Evolutionary conservation across 2,329 filamentous ascomycete genomes (phyloP).

Genomic region (Emergomyces pasteurianus): DNA sequence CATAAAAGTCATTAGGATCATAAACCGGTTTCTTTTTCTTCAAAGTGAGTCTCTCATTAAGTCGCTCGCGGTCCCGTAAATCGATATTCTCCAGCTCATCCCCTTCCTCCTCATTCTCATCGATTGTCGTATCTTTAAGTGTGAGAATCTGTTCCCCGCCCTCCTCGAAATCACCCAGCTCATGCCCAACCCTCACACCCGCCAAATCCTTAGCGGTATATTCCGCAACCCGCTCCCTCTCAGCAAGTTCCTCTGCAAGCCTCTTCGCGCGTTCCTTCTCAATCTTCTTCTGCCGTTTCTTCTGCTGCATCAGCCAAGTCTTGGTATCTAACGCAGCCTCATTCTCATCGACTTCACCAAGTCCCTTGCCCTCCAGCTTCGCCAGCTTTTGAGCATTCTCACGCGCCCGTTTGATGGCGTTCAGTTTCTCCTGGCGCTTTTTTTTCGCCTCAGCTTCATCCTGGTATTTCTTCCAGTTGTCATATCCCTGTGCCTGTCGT

Average conservation of each 20-base stretch:
- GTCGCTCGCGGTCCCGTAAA: slow-evolving; percentile 30
- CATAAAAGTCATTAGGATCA: slow-evolving; percentile 61
- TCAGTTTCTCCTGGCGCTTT: slow-evolving; percentile 67
- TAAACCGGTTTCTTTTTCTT: slow-evolving; percentile 89
- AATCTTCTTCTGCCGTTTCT: slow-evolving; percentile 89
- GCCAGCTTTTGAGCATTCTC: slow-evolving; percentile 68
- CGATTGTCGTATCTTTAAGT: slow-evolving; percentile 82
- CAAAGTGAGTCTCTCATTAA: slow-evolving; percentile 58
- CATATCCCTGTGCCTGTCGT: slow-evolving; percentile 31
- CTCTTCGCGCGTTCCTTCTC: slow-evolving; percentile 57
- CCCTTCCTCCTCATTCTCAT: slow-evolving; percentile 71
- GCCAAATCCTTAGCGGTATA: slow-evolving; percentile 80
- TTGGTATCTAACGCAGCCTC: slow-evolving; percentile 61
- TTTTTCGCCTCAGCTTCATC: slow-evolving; percentile 62
- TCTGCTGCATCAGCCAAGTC: slow-evolving; percentile 76
- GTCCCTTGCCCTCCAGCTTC: slow-evolving; percentile 66
- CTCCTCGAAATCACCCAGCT: slow-evolving; percentile 66
- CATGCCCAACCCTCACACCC: slow-evolving; percentile 85
- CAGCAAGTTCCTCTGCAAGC: slow-evolving; percentile 64
- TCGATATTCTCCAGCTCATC: slow-evolving; percentile 58
- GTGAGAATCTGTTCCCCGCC: slow-evolving; percentile 78
- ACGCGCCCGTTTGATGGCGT: slow-evolving; percentile 73
- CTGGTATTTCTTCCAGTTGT: slow-evolving; percentile 45
- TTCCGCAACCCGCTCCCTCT: slow-evolving; percentile 59
- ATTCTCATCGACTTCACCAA: slow-evolving; percentile 63